A percentile compares a stretch with the other conserved stretches of the same genome.
phyloP scores from a whole-genome alignment of 768 basidiomycete genomes.

The Lactarius trivialis region DNA sequence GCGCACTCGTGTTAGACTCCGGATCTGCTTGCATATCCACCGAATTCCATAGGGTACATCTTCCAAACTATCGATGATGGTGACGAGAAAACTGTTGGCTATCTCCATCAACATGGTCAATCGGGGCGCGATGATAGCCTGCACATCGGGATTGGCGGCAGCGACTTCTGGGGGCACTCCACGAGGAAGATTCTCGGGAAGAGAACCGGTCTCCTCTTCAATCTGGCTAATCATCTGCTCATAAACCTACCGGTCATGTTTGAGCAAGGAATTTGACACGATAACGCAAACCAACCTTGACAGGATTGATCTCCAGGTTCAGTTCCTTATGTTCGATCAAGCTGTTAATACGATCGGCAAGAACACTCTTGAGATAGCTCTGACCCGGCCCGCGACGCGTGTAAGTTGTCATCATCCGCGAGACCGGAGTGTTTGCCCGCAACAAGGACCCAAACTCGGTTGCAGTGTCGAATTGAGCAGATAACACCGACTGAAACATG shows the following conservation, averaged over 20 bases:
- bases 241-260: conserved; percentile 65
- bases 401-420: conserved; percentile 99
- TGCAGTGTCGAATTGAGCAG: conserved; percentile 98
- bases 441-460: conserved; percentile 98
- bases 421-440: conserved; percentile 97
- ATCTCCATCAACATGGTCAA: conserved; percentile 99
- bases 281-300: conserved; percentile 59
- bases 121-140: conserved; percentile 95
- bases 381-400: conserved; percentile 98
- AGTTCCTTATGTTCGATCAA: conserved; percentile 99
- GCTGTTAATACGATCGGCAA: conserved; percentile 97
- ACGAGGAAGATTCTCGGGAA: conserved; percentile 86
- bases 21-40: conserved; percentile 99
- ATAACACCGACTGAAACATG: conserved; percentile 98
- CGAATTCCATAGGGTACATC: conserved; percentile 98
- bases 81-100: conserved; percentile 93
- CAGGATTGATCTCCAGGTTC: conserved; percentile 97
- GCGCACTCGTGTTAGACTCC: conserved; percentile 87
- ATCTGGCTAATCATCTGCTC: conserved; percentile 99
- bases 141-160: conserved; percentile 89
- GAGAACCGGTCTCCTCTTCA: conserved; percentile 90
- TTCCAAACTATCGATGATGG: conserved; percentile 98
- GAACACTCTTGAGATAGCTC: conserved; percentile 94
- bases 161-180: conserved; percentile 95
- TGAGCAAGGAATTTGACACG: not conserved